Base-by-base conservation (phyloP, 225 moss, liverwort and hornwort species). In the Physcomitrium patens region DNA sequence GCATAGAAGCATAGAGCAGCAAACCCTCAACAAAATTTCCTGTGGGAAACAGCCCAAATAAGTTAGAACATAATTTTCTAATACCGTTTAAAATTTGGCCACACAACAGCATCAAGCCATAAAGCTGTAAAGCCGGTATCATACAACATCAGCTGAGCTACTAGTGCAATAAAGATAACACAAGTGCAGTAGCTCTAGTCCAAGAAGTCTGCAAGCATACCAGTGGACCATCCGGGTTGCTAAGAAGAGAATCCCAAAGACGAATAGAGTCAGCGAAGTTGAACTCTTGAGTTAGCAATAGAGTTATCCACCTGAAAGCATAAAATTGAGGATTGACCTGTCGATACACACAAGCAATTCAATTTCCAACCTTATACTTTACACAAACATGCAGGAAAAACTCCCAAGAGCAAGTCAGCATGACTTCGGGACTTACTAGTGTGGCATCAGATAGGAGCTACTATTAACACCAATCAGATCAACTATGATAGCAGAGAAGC, bases 261-360 rank as follows among this genome's bases (percentile, higher is more conserved):
- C 93, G 93, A 57, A 94, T 84, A 66, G 84, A 91, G 53, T 91
- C 90, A 65, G 78, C 86, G 75, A 94, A 94, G 68, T 89, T 86
- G 70, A 94, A 94, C 75, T 94, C 93, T 76, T 94, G 93, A 20
- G 93, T 91, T 69, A 94, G 76, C 68, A 94, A 76, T 51, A 94
- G 86, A 8, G 93, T 94, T 60, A 94, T 94, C 93, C 93, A 94
- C 84, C 93, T 83, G 82, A 94, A 94, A 7, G 93, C 93, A 61
- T 94, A 94, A 78, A 94, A 94, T 70, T 94, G 93, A 53, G 93
- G 91, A 85, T 94, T 94, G 20, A 94, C 93, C 93, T 94, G 86
- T 12, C 44, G 64, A 63, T 28, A 77, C 28, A 63, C 44, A 61
- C 27, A 56, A 62, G 71, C 7, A 71, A 51, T 24, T 31, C 26